A percentile compares a stretch with the other conserved stretches of the same genome.
phyloP scores from a whole-genome alignment of 192 early-diverging fungal genomes.

The Coemansia reversa region DNA sequence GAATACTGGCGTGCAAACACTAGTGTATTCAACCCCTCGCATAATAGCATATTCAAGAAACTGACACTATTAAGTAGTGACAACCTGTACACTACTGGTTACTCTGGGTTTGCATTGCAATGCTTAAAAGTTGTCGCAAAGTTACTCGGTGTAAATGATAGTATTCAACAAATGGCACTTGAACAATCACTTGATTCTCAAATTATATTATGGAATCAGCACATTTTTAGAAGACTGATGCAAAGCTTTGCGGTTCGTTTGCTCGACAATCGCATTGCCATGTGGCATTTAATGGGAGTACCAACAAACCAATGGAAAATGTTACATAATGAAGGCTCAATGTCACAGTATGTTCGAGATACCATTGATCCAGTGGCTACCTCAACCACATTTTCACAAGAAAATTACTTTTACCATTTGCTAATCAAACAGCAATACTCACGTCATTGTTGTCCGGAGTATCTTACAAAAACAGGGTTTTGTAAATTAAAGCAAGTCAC shows the following conservation, averaged over 20 bases:
- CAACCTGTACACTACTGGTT: constrained; percentile 79
- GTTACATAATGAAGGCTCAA: constrained; percentile 75
- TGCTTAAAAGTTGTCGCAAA: constrained; percentile 63
- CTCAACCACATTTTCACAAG: constrained; percentile 60
- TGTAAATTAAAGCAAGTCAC: constrained; percentile 50
- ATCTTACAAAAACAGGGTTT: constrained; percentile 73
- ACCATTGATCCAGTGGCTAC: constrained; percentile 76
- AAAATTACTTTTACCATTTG: constrained; percentile 88
- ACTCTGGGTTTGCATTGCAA: constrained; percentile 74
- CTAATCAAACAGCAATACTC: constrained; percentile 72
- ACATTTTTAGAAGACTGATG: constrained; percentile 66
- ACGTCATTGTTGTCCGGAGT: constrained; percentile 67
- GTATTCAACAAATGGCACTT: constrained; percentile 58
- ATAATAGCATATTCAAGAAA: not conserved
- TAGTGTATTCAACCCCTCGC: constrained; percentile 9
- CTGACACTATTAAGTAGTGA: constrained; percentile 25
- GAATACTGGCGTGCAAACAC: constrained; percentile 77
- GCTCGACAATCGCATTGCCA: constrained; percentile 74
- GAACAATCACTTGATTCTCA: constrained; percentile 63
- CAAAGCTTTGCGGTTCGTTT: constrained; percentile 62
- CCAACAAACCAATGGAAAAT: constrained; percentile 85
- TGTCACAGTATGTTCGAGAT: constrained; percentile 75
- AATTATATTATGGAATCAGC: constrained; percentile 61
- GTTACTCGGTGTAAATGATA: constrained; percentile 57
- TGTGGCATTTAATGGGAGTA: constrained; percentile 84